Percentiles rank a stretch among this genome's conserved stretches.
Conservation (phyloP, 176 grass and related monocot species). For the Musa troglodytarum region DNA sequence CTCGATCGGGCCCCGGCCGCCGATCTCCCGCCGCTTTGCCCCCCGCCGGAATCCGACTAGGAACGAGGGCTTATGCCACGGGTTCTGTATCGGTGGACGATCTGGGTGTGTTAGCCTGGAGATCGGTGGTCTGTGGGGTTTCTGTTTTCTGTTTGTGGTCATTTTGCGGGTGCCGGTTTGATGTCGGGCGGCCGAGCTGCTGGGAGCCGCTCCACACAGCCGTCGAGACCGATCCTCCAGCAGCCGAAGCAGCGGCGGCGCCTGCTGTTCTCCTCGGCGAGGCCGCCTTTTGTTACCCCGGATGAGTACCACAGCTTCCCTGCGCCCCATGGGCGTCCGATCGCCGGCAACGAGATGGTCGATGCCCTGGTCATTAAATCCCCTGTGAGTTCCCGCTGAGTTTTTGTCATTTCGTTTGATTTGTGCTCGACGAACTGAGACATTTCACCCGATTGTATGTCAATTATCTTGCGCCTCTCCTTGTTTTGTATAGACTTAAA, state of each 20-base stretch:
- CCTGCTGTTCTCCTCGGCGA: neutral
- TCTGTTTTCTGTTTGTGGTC: too few relatives aligned
- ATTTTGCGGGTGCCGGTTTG: neutral
- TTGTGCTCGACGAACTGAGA: constrained; percentile 11
- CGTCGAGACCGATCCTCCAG: constrained; percentile 39
- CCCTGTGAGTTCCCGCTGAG: constrained; percentile 39
- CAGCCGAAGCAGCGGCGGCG: constrained; percentile 27
- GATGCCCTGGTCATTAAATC: constrained; percentile 43
- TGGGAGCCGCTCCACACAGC: neutral
- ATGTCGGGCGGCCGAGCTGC: constrained; percentile 37
- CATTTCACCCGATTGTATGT: constrained; percentile 4
- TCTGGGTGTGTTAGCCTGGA: too few relatives aligned
- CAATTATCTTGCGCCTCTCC: neutral
- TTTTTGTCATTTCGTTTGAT: neutral
- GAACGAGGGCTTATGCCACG: too few relatives aligned
- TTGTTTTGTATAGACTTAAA: neutral
- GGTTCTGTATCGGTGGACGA: too few relatives aligned
- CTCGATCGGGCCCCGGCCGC: too few relatives aligned
- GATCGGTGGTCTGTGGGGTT: too few relatives aligned
- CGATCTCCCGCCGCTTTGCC: too few relatives aligned
- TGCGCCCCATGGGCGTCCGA: neutral
- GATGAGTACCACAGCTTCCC: constrained; percentile 43
- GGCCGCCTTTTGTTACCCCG: constrained; percentile 22
- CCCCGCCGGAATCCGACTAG: too few relatives aligned
- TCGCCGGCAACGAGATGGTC: constrained; percentile 23